phyloP scores from a whole-genome alignment of 345 rosid species.

The Moricandia arvensis region DNA sequence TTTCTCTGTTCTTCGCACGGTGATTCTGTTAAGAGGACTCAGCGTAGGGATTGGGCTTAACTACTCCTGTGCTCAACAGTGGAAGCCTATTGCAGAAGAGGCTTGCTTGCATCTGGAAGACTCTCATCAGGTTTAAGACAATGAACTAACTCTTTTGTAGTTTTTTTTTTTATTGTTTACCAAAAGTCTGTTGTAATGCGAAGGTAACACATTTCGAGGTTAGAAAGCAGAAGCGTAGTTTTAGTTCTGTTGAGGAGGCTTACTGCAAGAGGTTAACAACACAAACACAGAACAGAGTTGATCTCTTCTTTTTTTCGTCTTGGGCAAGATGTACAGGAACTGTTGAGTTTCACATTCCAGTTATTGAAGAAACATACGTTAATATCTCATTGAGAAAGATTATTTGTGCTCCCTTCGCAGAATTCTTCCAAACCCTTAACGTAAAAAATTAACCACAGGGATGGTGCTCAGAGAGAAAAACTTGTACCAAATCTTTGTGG shows the following conservation, averaged over 20 bases:
- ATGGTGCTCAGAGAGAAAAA: no score
- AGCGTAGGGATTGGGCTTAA: slow-evolving; percentile 88
- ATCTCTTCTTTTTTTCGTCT: background rate
- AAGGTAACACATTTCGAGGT: slow-evolving; percentile 20
- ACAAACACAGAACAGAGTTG: background rate
- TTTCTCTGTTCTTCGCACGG: slow-evolving; percentile 85
- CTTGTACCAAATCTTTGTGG: no score
- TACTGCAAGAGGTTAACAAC: slow-evolving; percentile 12
- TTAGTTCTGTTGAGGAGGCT: slow-evolving; percentile 14
- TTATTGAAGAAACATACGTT: no score
- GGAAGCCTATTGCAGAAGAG: slow-evolving; percentile 89
- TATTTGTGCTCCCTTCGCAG: no score
- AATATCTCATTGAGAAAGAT: no score
- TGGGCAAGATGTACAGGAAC: background rate
- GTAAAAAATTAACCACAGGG: no score
- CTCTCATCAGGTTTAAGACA: slow-evolving; percentile 46
- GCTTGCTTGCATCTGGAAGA: slow-evolving; percentile 69
- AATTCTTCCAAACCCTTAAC: no score
- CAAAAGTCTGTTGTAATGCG: background rate
- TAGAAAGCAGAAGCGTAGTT: slow-evolving; percentile 24
- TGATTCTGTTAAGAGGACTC: slow-evolving; percentile 84
- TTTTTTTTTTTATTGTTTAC: background rate
- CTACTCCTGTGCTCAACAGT: slow-evolving; percentile 82
- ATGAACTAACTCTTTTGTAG: background rate
- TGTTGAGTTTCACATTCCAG: no score